phyloP scores from a whole-genome alignment of 73 alveolate species.

The Halteria grandinella region DNA sequence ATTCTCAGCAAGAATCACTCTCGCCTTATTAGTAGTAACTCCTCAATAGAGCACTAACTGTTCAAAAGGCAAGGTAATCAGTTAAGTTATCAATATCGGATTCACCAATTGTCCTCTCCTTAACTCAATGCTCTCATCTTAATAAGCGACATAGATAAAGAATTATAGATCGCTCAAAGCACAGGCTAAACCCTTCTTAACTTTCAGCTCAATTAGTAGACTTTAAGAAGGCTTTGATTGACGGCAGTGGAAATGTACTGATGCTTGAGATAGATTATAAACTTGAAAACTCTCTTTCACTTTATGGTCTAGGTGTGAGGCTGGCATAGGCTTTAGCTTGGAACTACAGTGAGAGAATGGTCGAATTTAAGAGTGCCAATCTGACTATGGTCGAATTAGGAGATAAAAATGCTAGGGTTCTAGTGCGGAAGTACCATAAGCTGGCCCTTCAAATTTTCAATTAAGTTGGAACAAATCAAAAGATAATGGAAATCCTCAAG shows the following conservation, averaged over 20 bases:
- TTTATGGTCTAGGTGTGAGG: no score
- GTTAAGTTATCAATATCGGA: not conserved
- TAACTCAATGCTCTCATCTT: not conserved
- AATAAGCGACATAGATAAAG: not conserved
- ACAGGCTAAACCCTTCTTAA: no score
- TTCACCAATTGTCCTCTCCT: not conserved
- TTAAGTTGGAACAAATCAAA: constrained; percentile 1
- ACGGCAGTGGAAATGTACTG: not conserved
- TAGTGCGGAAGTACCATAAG: constrained; percentile 9
- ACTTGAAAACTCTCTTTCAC: no score
- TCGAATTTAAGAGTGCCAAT: not conserved
- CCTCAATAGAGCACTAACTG: not conserved
- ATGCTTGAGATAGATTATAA: not conserved
- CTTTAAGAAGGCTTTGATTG: not conserved
- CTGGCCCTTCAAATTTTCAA: not conserved
- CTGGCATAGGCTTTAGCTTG: no score
- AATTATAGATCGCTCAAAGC: no score
- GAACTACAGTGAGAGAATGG: constrained; percentile 42
- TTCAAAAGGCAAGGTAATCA: not conserved
- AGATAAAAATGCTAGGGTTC: constrained; percentile 23
- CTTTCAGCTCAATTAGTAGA: no score
- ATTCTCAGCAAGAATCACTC: no score
- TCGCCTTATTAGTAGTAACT: not conserved
- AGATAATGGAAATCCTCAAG: constrained; percentile 14
- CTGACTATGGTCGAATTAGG: not conserved